Conservation (phyloP, 345 rosid genomes). For the Aethionema arabicum region DNA sequence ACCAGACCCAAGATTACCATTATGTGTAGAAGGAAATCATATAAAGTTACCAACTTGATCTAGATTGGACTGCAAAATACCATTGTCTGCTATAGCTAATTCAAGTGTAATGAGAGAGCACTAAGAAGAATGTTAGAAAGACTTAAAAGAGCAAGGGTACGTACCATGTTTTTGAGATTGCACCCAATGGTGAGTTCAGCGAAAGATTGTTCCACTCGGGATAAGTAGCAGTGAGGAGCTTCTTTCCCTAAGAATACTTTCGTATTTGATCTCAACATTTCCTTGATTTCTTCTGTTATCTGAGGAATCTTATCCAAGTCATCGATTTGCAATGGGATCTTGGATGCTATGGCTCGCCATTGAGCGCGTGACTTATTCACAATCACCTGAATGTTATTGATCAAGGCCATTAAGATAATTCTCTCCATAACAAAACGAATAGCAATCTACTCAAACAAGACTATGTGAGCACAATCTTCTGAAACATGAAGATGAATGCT, state of each 20-base stretch:
- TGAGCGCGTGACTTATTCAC: conserved; percentile 87
- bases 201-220: conserved; percentile 62
- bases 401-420: neutral
- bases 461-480: neutral
- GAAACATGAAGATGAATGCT: conserved; percentile 3
- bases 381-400: conserved; percentile 52
- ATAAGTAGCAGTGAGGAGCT: conserved; percentile 79
- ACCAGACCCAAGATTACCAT: neutral
- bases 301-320: conserved; percentile 68
- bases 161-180: conserved; percentile 82
- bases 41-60: neutral
- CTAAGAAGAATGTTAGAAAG: neutral
- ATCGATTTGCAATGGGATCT: conserved; percentile 65
- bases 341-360: conserved; percentile 63
- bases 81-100: neutral
- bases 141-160: conserved; percentile 35
- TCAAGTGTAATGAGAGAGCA: neutral
- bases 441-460: conserved; percentile 9
- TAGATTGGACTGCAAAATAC: neutral
- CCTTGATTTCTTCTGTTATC: conserved; percentile 70
- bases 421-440: neutral
- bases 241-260: conserved; percentile 80
- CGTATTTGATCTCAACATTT: conserved; percentile 55
- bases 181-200: conserved; percentile 81
- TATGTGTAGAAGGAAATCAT: neutral